phyloP scores from a whole-genome alignment of 768 basidiomycete species.

The Amanita exitialis region DNA sequence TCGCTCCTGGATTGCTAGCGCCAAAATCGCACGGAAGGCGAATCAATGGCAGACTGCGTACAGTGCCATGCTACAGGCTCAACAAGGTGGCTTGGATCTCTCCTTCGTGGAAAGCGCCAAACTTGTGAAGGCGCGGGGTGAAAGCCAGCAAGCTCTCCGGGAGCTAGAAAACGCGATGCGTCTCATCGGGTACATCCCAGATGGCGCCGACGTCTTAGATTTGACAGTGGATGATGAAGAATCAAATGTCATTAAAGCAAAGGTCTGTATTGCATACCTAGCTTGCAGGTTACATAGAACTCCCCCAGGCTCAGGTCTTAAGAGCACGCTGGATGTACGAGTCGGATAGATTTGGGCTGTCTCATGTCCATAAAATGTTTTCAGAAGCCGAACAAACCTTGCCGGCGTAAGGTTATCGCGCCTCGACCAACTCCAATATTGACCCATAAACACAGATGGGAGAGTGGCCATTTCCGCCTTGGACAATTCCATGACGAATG shows the following conservation, averaged over 20 bases:
- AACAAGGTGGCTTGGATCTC: slow-evolving; percentile 58
- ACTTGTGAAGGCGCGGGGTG: slow-evolving; percentile 67
- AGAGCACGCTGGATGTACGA: slow-evolving; percentile 92
- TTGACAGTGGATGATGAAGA: slow-evolving; percentile 46
- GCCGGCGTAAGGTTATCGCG: slow-evolving; percentile 28
- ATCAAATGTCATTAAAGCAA: slow-evolving; percentile 50
- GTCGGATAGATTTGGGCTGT: slow-evolving; percentile 67
- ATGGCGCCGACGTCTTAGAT: slow-evolving; percentile 37
- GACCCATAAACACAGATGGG: slow-evolving; percentile 42
- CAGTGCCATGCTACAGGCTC: slow-evolving; percentile 87
- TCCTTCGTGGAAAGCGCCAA: slow-evolving; percentile 89
- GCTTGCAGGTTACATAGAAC: slow-evolving; percentile 1
- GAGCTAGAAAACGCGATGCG: slow-evolving; percentile 75
- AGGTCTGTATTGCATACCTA: slow-evolving; percentile 32
- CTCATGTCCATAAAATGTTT: slow-evolving; percentile 52
- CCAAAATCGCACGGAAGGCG: slow-evolving; percentile 95
- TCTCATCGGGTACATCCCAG: slow-evolving; percentile 35
- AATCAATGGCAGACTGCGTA: slow-evolving; percentile 96
- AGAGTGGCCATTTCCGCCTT: slow-evolving; percentile 77
- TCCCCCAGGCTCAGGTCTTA: slow-evolving; percentile 57
- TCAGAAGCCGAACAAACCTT: slow-evolving; percentile 37
- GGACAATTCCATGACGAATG: slow-evolving; percentile 85
- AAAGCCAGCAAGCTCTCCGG: slow-evolving; percentile 76
- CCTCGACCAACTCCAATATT: background rate
- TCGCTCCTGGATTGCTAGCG: slow-evolving; percentile 81